These are phyloP conservation scores for Ophiocytium majus DNA, from an alignment of 352 stramenopile species.

Conservation along the genomic window DNA sequence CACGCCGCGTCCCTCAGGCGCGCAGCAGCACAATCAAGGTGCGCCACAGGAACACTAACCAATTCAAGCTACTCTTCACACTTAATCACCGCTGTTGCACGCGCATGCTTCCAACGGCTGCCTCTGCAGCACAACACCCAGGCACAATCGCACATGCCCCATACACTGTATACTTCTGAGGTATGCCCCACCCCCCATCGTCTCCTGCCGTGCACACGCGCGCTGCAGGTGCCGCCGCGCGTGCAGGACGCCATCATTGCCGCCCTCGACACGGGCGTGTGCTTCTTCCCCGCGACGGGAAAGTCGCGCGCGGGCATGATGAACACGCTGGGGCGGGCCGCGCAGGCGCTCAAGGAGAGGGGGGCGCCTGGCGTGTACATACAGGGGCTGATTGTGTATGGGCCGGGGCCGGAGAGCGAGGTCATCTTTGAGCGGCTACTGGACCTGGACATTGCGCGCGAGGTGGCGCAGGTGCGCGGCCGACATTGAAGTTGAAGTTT, in stretches of 20 bases:
- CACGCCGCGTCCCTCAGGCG: no score
- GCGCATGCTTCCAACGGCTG: not conserved
- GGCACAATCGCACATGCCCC: not conserved
- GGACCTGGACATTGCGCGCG: constrained; percentile 27
- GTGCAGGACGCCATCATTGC: constrained; percentile 39
- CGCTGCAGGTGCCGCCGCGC: constrained; percentile 26
- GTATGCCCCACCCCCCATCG: not conserved
- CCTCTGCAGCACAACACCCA: not conserved
- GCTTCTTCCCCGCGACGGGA: constrained; percentile 50
- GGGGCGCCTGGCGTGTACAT: constrained; percentile 47
- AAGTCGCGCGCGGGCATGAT: constrained; percentile 29
- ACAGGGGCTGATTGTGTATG: constrained; percentile 51
- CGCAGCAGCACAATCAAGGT: not conserved
- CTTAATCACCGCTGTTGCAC: not conserved
- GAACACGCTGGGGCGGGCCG: constrained; percentile 7
- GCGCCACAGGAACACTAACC: not conserved
- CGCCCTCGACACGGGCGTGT: constrained; percentile 32
- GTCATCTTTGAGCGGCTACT: constrained; percentile 51
- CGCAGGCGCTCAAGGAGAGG: constrained; percentile 27
- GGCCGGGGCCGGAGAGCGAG: constrained; percentile 32
- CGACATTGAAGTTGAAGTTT: no score
- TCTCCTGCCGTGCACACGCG: constrained; percentile 7
- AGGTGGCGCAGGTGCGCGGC: constrained; percentile 26
- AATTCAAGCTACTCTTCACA: not conserved
- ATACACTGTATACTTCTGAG: not conserved